Conservation (phyloP, 1,284 basidiomycete genomes). For the Apiotrichum montevideense region DNA sequence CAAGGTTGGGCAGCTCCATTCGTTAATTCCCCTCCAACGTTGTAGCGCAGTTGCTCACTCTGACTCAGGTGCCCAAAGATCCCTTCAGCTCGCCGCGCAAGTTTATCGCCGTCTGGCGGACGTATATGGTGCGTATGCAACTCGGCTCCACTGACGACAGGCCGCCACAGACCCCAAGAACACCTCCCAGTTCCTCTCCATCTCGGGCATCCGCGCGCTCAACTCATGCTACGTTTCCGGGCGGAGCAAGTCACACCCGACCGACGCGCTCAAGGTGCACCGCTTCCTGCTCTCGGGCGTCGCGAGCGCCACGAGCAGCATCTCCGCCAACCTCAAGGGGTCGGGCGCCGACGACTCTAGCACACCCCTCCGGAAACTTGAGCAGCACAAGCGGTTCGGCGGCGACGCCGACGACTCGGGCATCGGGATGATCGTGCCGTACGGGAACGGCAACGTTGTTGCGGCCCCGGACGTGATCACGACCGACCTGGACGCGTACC, state of each 20-base stretch:
- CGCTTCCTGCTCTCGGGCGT: constrained; percentile 35
- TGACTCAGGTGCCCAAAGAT: constrained; percentile 29
- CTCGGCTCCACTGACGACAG: neutral
- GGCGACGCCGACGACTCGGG: constrained; percentile 19
- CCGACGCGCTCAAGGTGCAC: constrained; percentile 37
- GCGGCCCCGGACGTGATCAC: constrained; percentile 39
- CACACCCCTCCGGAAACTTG: constrained; percentile 32
- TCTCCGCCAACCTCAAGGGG: constrained; percentile 38
- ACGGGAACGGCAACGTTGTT: constrained; percentile 23
- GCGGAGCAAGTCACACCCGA: constrained; percentile 22
- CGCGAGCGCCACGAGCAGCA: constrained; percentile 29
- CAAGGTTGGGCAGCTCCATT: no score
- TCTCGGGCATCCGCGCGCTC: constrained; percentile 26
- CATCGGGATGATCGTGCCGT: constrained; percentile 31
- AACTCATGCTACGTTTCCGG: constrained; percentile 28
- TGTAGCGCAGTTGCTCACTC: neutral
- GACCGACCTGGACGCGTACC: constrained; percentile 37
- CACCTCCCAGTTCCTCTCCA: constrained; percentile 17
- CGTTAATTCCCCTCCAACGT: no score
- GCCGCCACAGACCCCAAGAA: neutral
- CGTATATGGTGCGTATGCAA: constrained; percentile 17
- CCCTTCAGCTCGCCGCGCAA: constrained; percentile 30
- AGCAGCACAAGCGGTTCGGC: constrained; percentile 32
- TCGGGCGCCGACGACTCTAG: constrained; percentile 23
- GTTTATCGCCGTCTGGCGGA: constrained; percentile 34